Percentiles rank a stretch among this genome's conserved stretches.
phyloP scores from a whole-genome alignment of 179 eudicot species.

The Silene coronaria region DNA sequence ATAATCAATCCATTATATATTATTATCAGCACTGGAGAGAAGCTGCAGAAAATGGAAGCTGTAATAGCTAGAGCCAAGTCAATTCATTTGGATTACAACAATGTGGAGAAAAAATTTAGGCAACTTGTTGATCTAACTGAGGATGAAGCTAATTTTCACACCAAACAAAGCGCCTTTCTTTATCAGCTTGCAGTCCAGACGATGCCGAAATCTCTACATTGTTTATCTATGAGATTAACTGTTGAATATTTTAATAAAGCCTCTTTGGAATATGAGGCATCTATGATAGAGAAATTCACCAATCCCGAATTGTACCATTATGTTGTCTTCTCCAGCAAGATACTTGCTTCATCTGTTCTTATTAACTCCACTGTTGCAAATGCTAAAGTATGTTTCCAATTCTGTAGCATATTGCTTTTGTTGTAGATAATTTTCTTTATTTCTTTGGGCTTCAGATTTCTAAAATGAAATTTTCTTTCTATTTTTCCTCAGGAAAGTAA shows the following conservation, averaged over 20 bases:
- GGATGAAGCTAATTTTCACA: conserved; percentile 90
- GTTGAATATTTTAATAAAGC: conserved; percentile 68
- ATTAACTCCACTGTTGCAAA: conserved; percentile 84
- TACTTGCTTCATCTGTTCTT: conserved; percentile 75
- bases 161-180: conserved; percentile 91
- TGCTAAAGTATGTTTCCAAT: conserved; percentile 51
- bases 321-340: conserved; percentile 76
- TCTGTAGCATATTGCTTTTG: background rate
- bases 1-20: conserved; percentile 1
- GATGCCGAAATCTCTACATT: conserved; percentile 87
- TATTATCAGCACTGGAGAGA: conserved; percentile 51
- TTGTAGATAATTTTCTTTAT: background rate
- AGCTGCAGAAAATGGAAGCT: conserved; percentile 64
- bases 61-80: conserved; percentile 65
- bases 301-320: conserved; percentile 66
- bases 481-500: conserved; percentile 53
- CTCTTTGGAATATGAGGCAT: conserved; percentile 40
- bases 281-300: conserved; percentile 35
- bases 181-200: conserved; percentile 91
- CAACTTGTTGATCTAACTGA: conserved; percentile 91
- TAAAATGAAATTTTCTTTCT: conserved; percentile 10
- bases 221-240: conserved; percentile 85
- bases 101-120: conserved; percentile 92
- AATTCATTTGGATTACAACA: conserved; percentile 57
- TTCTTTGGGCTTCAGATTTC: conserved; percentile 5